A percentile compares a stretch with the other conserved stretches of the same genome.
Evolutionary conservation across 352 stramenopile genomes (phyloP).

Genomic region (Chrysophaeum taylorii): DNA sequence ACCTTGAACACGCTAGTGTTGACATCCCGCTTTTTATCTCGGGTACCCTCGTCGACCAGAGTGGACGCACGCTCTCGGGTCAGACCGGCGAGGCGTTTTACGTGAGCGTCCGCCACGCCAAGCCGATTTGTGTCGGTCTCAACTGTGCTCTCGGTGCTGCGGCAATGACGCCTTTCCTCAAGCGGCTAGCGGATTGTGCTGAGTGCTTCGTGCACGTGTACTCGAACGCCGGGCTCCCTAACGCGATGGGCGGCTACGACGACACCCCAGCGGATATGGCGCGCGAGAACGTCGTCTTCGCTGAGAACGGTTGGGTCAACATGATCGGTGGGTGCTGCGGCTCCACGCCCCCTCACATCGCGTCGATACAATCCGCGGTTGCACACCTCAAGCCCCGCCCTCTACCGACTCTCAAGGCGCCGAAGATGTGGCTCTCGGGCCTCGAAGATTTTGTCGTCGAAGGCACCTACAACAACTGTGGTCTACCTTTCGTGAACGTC

Average conservation of each 20-base stretch:
- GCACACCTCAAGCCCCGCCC: constrained; percentile 61
- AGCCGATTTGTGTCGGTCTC: constrained; percentile 89
- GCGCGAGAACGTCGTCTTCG: constrained; percentile 73
- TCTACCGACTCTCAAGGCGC: constrained; percentile 62
- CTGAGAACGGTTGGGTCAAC: constrained; percentile 84
- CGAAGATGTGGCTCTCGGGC: constrained; percentile 89
- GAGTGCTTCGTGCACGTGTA: constrained; percentile 94
- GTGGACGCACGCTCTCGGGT: constrained; percentile 82
- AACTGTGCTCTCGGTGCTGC: constrained; percentile 89
- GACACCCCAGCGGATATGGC: constrained; percentile 81
- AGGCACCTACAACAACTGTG: constrained; percentile 63
- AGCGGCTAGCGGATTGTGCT: constrained; percentile 70
- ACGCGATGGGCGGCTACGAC: constrained; percentile 93
- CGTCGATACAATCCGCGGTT: constrained; percentile 66
- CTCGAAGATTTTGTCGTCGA: constrained; percentile 87
- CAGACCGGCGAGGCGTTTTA: constrained; percentile 94
- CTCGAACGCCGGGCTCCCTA: constrained; percentile 88
- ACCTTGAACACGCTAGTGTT: constrained; percentile 70
- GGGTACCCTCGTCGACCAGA: constrained; percentile 91
- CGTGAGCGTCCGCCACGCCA: constrained; percentile 81
- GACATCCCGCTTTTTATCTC: constrained; percentile 90
- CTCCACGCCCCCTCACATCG: constrained; percentile 85
- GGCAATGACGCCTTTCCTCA: constrained; percentile 89
- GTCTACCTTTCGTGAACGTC: constrained; percentile 88
- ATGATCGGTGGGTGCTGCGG: constrained; percentile 94